Percentiles rank a stretch among this genome's conserved stretches.
These are phyloP conservation scores for Ploettnerulaceae sp. DNA, from an alignment of 2,329 filamentous ascomycete genomes.

Conservation along the genomic window DNA sequence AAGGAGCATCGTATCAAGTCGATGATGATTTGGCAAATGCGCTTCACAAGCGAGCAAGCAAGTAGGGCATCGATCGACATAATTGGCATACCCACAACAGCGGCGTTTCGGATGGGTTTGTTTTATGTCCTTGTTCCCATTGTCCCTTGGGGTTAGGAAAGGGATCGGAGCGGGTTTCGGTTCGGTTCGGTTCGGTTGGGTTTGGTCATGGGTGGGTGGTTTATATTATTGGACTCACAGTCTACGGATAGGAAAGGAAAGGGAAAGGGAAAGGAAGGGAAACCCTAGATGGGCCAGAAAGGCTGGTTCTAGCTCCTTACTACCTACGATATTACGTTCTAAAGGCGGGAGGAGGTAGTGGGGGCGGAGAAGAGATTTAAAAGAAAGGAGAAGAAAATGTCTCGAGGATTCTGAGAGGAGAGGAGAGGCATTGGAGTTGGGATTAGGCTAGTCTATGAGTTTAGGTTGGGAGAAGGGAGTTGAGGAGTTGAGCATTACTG, in stretches of 20 bases:
- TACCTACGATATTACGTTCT: slow-evolving; percentile 12
- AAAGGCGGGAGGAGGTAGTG: neutral
- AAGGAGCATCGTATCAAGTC: neutral
- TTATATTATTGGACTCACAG: neutral
- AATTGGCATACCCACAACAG: slow-evolving; percentile 24
- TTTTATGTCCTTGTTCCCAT: slow-evolving; percentile 2
- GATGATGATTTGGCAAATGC: neutral
- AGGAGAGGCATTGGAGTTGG: neutral
- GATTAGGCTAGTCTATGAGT: no score
- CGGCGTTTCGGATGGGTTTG: slow-evolving; percentile 24
- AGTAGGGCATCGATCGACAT: no score
- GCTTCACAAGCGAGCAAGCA: slow-evolving; percentile 6
- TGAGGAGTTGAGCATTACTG: slow-evolving; percentile 25
- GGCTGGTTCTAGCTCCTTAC: slow-evolving; percentile 19
- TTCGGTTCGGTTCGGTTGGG: no score
- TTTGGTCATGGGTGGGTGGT: neutral
- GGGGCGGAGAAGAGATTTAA: neutral
- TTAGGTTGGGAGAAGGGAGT: neutral
- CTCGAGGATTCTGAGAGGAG: slow-evolving; percentile 19
- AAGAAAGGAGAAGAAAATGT: slow-evolving; percentile 7
- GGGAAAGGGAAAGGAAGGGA: slow-evolving; percentile 3
- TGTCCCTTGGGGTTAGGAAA: neutral
- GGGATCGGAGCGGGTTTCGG: slow-evolving; percentile 1
- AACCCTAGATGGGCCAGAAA: slow-evolving; percentile 19
- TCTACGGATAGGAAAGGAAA: no score